Percentiles rank a stretch among this genome's conserved stretches.
phyloP scores from a whole-genome alignment of 2,329 filamentous ascomycete species.

The Phoma sp. region DNA sequence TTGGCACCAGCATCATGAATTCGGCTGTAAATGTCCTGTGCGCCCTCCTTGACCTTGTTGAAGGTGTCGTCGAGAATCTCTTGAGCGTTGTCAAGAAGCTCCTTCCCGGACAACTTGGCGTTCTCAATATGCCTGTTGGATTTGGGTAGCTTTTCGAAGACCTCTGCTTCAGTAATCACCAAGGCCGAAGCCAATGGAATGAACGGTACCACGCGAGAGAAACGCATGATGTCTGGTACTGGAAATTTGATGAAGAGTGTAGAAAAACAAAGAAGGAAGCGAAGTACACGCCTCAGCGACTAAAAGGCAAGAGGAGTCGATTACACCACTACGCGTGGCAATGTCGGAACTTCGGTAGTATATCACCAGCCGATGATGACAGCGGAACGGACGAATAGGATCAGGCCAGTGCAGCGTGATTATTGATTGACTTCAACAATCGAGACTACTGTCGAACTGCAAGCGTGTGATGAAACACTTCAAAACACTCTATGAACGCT shows the following conservation, averaged over 20 bases:
- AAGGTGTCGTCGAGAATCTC: conserved; percentile 54
- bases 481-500: not conserved
- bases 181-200: conserved; percentile 59
- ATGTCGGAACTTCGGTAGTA: conserved; percentile 16
- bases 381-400: conserved; percentile 14
- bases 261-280: conserved; percentile 11
- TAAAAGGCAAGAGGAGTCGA: conserved; percentile 32
- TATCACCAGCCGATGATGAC: conserved; percentile 12
- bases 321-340: conserved; percentile 40
- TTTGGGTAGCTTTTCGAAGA: conserved; percentile 49
- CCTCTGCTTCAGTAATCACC: conserved; percentile 59
- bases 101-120: conserved; percentile 10
- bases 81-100: conserved; percentile 38
- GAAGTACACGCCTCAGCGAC: conserved; percentile 18
- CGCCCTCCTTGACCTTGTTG: conserved; percentile 47
- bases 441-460: not conserved
- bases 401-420: not conserved
- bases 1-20: conserved; percentile 54
- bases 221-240: conserved; percentile 53
- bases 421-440: not conserved
- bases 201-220: conserved; percentile 56
- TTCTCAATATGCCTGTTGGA: conserved; percentile 28
- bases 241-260: conserved; percentile 10
- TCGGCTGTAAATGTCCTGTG: conserved; percentile 48
- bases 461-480: not conserved